Evolutionary conservation across 345 rosid species (phyloP).

Genomic region (Rhodamnia argentea): DNA sequence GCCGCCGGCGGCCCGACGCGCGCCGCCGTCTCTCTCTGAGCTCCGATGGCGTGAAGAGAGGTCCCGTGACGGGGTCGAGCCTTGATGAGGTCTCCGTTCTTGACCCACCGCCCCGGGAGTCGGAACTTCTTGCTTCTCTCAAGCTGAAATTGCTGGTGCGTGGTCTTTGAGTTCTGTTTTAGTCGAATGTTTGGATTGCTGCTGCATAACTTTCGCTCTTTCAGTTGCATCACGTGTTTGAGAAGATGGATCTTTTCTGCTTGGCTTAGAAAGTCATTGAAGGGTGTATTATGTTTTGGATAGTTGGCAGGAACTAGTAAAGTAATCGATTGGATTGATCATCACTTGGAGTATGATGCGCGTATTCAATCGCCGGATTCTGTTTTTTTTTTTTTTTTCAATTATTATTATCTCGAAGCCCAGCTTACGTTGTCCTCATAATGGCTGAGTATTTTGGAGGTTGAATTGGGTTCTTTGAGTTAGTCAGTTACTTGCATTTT

Average conservation of each 20-base stretch:
- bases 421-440: too few species aligned
- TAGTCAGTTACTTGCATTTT: neutral
- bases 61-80: slow-evolving; percentile 1
- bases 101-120: neutral
- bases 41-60: neutral
- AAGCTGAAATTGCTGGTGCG: slow-evolving; percentile 2
- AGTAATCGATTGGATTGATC: neutral
- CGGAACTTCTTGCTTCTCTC: neutral
- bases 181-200: neutral
- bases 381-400: neutral
- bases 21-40: neutral
- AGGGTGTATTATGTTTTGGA: neutral
- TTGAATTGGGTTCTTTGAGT: too few species aligned
- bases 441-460: too few species aligned
- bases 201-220: neutral
- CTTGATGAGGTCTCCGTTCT: slow-evolving; percentile 9
- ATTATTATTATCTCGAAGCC: too few species aligned
- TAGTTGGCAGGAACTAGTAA: neutral
- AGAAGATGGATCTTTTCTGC: neutral
- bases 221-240: too few species aligned
- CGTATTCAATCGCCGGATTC: neutral
- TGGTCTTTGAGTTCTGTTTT: neutral
- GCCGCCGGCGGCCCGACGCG: neutral
- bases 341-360: neutral
- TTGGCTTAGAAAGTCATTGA: neutral